Base-by-base conservation (phyloP, 495 filamentous ascomycete genomes). In the Tuber microsphaerosporum region DNA sequence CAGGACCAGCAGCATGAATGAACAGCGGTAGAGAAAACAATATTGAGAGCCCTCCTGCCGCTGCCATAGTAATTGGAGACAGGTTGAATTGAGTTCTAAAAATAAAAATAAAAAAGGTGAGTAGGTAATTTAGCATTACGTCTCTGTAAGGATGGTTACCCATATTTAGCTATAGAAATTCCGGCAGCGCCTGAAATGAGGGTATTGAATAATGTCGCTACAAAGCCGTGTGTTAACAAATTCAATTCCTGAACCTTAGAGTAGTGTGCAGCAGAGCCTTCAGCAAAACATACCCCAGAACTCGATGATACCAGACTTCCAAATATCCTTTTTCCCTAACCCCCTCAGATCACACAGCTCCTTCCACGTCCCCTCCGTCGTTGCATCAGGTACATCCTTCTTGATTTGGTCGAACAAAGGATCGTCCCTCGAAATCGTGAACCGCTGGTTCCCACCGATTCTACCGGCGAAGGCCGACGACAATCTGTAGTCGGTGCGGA, bases 391-490 rank as follows among this genome's bases (percentile, higher is more conserved):
- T 44, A 84, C 76, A 69, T 82, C 82, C 56, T 84, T 81, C 69
- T 86, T 78, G 0, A 86, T 75, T 10, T 78, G 80, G 0, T 78
- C 73, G 71, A 85, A 85, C 22, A 81, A 77, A 1, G 84, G 82
- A 73, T 87, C 84, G 73, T 81, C 77, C 7, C 83, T 84, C 61
- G 85, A 81, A 31, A 87, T 70, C 0, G 85, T 82, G 74, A 87
- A 85, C 70, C 84, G 84, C 75, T 87, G 86, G 71, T 87, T 87
- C 10, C 85, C 86, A 48, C 86, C 86, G 20, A 87, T 75, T 20
- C 87, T 85, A n/a, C 86, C 86, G 2, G 85, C 86, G 76, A 87
- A 88, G 51, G 51, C 51, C 3, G 51, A 61, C 26, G 51, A 61
- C 26, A 61, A 31, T 31, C 51, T 61, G 51, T 31, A 61, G 0